Conservation (phyloP, 2,329 filamentous ascomycete genomes). For the Lachnellula arida region DNA sequence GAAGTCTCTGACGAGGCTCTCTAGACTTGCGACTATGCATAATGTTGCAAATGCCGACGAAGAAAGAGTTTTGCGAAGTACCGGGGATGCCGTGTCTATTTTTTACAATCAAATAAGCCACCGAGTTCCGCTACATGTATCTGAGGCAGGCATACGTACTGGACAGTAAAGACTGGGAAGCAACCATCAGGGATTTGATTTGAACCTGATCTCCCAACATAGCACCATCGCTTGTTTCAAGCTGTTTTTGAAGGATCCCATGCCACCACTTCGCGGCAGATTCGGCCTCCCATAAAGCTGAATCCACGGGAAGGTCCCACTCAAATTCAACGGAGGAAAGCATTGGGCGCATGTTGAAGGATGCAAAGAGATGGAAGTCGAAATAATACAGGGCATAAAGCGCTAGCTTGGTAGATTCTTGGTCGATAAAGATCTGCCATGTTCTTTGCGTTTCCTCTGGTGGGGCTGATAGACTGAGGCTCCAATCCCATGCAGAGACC, state of each 20-base stretch:
- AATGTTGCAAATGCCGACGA: constrained; percentile 29
- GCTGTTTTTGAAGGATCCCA: too few relatives aligned
- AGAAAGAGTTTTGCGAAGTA: constrained; percentile 12
- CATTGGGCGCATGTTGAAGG: constrained; percentile 30
- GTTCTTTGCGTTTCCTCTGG: constrained; percentile 18
- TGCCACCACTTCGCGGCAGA: too few relatives aligned
- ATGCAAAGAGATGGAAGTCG: constrained; percentile 29
- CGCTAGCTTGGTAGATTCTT: constrained; percentile 32
- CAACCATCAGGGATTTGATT: too few relatives aligned
- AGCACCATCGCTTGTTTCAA: too few relatives aligned
- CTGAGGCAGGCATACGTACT: too few relatives aligned
- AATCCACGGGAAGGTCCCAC: too few relatives aligned
- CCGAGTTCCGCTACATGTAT: too few relatives aligned
- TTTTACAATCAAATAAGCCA: too few relatives aligned
- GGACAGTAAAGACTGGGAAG: too few relatives aligned
- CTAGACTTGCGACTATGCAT: constrained; percentile 29
- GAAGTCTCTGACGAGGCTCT: constrained; percentile 31
- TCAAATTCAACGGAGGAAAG: constrained; percentile 32
- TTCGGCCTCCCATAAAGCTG: too few relatives aligned
- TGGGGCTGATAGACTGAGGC: background rate
- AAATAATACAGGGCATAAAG: constrained; percentile 30
- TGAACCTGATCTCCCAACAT: too few relatives aligned
- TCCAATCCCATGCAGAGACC: constrained; percentile 10
- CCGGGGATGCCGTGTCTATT: too few relatives aligned
- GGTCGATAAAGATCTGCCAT: constrained; percentile 28